These are phyloP conservation scores for Blastobotrys proliferans DNA, from an alignment of 1,139 yeast genomes.

Conservation along the genomic window DNA sequence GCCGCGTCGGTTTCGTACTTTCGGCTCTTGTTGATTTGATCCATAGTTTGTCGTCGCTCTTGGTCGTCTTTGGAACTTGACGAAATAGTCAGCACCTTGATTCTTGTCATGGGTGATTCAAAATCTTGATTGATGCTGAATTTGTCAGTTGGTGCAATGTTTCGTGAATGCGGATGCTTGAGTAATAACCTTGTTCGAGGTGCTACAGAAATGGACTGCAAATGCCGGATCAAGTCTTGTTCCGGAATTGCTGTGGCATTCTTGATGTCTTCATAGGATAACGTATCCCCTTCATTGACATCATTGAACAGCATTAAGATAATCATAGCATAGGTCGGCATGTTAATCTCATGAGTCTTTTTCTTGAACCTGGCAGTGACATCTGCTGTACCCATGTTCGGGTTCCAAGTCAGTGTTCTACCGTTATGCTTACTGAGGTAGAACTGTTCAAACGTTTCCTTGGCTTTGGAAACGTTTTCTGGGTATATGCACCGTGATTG, in stretches of 20 bases:
- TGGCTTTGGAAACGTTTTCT: constrained; percentile 41
- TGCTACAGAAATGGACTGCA: constrained; percentile 82
- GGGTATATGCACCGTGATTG: constrained; percentile 56
- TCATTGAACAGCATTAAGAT: constrained; percentile 70
- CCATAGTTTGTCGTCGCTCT: constrained; percentile 42
- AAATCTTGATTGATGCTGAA: constrained; percentile 71
- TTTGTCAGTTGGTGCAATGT: constrained; percentile 53
- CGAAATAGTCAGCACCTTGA: constrained; percentile 74
- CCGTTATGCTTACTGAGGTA: constrained; percentile 67
- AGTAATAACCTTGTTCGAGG: constrained; percentile 70
- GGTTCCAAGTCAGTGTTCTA: constrained; percentile 77
- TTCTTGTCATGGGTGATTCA: constrained; percentile 63
- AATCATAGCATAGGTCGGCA: constrained; percentile 77
- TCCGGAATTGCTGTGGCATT: constrained; percentile 70
- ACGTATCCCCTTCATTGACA: constrained; percentile 43
- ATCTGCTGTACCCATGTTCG: constrained; percentile 74
- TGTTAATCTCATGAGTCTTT: constrained; percentile 70
- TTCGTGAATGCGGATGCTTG: constrained; percentile 73
- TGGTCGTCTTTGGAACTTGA: constrained; percentile 37
- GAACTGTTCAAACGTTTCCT: constrained; percentile 43
- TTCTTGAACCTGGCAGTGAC: constrained; percentile 48
- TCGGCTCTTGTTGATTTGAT: constrained; percentile 44
- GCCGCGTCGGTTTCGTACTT: constrained; percentile 79
- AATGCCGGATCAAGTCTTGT: constrained; percentile 65
- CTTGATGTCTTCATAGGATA: constrained; percentile 58